Evolutionary conservation across 192 early-diverging fungal genomes (phyloP), one percentile per base, ranked within the genome.

Genomic region (Gonapodya sp.): DNA sequence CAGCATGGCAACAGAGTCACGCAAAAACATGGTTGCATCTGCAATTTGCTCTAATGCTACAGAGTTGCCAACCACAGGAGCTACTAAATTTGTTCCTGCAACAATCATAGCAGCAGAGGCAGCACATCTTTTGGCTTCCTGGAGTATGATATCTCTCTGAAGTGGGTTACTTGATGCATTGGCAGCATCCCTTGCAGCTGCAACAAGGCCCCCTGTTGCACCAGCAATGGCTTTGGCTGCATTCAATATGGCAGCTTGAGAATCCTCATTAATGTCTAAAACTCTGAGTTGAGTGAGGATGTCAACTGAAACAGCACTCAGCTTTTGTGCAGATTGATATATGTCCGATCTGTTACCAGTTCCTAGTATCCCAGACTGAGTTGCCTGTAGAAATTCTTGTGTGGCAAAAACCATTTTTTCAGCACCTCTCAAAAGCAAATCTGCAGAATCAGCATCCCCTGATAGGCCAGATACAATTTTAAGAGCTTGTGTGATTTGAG

Each of bases 401-500:
- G 82, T 77, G 14, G 86, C 79, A 33, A 84, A 32, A 35, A 81
- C 84, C 2, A 91, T 34, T 24, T 36, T 79, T 35, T 82, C 73
- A 0, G 87, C 89, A 24, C 82, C 82, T 31, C 84, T 72, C 73
- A 89, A 35, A 14, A 91, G 81, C 30, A 82, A 35, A 18, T 81
- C 18, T 1, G 33, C 77, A 18, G 0, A 18, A 2, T 81, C 74
- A 34, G 36, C 80, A 32, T 81, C 74, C 18, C 79, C 80, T 1
- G 83, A 0, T 36, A 91, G 80, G 33, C 18, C 84, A 0, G 82
- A 30, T 31, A 83, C 36, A 73, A 91, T 77, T 80, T 89, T 91
- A n/a, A 88, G 79, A 8, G 90, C 87, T 64, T 88, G 89, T 18
- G 86, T 79, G 79, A 89, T 84, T 80, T 91, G 90, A 24, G 73